Evolutionary conservation across 1,139 yeast genomes (phyloP).

Genomic region (Kodamaea suecica): DNA sequence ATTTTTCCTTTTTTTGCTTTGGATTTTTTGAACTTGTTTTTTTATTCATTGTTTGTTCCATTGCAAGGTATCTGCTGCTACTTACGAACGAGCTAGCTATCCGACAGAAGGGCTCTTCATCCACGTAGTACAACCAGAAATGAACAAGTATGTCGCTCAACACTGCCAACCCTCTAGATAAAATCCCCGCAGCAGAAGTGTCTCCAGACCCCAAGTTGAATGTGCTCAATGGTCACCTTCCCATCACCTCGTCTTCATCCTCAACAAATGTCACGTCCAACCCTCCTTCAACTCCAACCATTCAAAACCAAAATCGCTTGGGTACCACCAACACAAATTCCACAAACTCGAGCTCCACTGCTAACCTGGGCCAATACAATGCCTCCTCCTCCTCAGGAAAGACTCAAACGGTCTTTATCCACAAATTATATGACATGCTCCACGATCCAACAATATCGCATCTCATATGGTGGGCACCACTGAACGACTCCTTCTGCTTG

Average conservation of each 20-base stretch:
- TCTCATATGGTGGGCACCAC: constrained; percentile 50
- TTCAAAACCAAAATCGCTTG: background rate
- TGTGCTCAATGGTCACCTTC: background rate
- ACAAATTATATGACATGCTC: constrained; percentile 61
- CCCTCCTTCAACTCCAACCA: too few species aligned
- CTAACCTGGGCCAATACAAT: too few species aligned
- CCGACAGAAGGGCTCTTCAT: too few species aligned
- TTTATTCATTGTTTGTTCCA: constrained; percentile 1
- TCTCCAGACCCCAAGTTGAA: background rate
- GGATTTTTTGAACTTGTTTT: constrained; percentile 1
- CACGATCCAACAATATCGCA: constrained; percentile 52
- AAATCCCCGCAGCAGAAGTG: constrained; percentile 1
- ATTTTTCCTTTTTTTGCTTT: background rate
- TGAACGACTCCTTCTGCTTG: constrained; percentile 42
- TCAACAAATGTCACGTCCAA: background rate
- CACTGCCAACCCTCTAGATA: constrained; percentile 6
- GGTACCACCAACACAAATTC: background rate
- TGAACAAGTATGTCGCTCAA: constrained; percentile 7
- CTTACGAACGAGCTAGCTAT: too few species aligned
- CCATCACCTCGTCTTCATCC: background rate
- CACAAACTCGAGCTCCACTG: background rate
- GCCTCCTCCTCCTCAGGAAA: constrained; percentile 28
- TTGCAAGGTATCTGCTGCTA: too few species aligned
- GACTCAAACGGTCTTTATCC: constrained; percentile 59
- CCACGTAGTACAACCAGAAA: too few species aligned